phyloP scores from a whole-genome alignment of 139 green algal genomes.

The Yamagishiella unicocca region DNA sequence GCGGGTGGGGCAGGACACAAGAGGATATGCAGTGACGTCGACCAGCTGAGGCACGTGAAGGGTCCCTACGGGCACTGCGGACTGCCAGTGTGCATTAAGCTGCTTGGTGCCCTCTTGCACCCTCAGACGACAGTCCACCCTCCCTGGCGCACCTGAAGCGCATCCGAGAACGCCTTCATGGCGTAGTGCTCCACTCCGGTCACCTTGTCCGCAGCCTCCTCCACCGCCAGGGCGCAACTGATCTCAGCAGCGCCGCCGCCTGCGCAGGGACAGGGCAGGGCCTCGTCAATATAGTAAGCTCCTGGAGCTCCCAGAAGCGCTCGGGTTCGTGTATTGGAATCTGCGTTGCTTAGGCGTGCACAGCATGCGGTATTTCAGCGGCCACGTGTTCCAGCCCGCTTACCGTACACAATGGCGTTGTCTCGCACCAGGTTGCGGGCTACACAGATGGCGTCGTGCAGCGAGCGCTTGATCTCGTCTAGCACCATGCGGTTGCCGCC shows the following conservation, averaged over 20 bases:
- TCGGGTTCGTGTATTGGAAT: too few relatives aligned
- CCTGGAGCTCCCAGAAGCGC: too few relatives aligned
- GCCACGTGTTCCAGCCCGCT: neutral
- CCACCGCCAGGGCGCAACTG: slow-evolving; percentile 91
- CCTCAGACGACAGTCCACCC: too few relatives aligned
- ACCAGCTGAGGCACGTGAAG: too few relatives aligned
- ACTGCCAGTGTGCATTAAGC: too few relatives aligned
- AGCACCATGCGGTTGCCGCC: slow-evolving; percentile 97
- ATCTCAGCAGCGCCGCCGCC: slow-evolving; percentile 96
- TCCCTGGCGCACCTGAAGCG: slow-evolving; percentile 51
- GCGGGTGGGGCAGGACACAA: neutral
- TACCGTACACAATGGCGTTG: slow-evolving; percentile 97
- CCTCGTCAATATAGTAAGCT: too few relatives aligned
- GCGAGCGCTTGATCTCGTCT: slow-evolving; percentile 92
- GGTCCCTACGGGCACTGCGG: too few relatives aligned
- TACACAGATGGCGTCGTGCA: slow-evolving; percentile 99
- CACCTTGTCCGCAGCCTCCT: slow-evolving; percentile 88
- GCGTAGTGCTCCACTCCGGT: slow-evolving; percentile 95
- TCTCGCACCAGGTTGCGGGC: slow-evolving; percentile 97
- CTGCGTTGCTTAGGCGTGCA: too few relatives aligned
- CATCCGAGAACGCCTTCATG: slow-evolving; percentile 97
- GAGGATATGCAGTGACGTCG: neutral
- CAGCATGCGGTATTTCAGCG: too few relatives aligned
- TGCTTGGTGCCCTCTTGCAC: too few relatives aligned
- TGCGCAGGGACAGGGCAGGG: too few relatives aligned